Evolutionary conservation across 352 stramenopile species (phyloP).

Genomic region (Phytopythium cucurbitacearum): DNA sequence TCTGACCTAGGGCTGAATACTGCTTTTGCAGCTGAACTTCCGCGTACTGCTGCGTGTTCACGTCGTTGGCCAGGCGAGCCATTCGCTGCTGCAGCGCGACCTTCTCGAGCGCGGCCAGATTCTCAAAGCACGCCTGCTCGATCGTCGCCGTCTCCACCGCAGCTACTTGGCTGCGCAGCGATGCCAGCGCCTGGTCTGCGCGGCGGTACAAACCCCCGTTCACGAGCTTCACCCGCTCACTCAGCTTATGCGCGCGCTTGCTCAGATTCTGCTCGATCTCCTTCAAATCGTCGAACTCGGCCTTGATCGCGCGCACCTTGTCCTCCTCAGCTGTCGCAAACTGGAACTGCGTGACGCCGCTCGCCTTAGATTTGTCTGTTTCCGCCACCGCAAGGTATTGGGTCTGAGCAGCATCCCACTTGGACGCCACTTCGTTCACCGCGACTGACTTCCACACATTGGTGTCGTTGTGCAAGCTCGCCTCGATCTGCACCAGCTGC

Average conservation of each 20-base stretch:
- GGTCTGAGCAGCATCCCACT: conserved; percentile 39
- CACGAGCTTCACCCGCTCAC: conserved; percentile 58
- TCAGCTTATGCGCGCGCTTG: conserved; percentile 73
- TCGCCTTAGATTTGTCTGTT: conserved; percentile 9
- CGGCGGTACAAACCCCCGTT: conserved; percentile 58
- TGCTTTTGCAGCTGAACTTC: conserved; percentile 81
- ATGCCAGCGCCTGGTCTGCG: conserved; percentile 26
- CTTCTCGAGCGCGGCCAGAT: conserved; percentile 48
- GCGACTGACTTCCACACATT: conserved; percentile 39
- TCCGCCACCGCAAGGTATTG: conserved; percentile 30
- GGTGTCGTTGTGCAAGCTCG: conserved; percentile 33
- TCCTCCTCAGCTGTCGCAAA: conserved; percentile 38
- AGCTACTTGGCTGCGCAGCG: conserved; percentile 29
- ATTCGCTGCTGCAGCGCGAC: conserved; percentile 61
- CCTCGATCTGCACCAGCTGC: conserved; percentile 81
- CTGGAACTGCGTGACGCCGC: conserved; percentile 22
- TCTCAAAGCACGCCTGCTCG: conserved; percentile 64
- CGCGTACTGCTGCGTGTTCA: conserved; percentile 69
- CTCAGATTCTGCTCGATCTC: conserved; percentile 46
- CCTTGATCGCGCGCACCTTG: conserved; percentile 42
- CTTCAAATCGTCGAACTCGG: conserved; percentile 67
- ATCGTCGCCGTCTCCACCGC: conserved; percentile 58
- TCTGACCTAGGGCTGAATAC: conserved; percentile 37
- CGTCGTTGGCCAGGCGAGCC: conserved; percentile 54
- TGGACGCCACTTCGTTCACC: conserved; percentile 8